Percentiles rank a stretch among this genome's conserved stretches.
phyloP scores from a whole-genome alignment of 129 eudicot genomes.

The Escallonia rubra region DNA sequence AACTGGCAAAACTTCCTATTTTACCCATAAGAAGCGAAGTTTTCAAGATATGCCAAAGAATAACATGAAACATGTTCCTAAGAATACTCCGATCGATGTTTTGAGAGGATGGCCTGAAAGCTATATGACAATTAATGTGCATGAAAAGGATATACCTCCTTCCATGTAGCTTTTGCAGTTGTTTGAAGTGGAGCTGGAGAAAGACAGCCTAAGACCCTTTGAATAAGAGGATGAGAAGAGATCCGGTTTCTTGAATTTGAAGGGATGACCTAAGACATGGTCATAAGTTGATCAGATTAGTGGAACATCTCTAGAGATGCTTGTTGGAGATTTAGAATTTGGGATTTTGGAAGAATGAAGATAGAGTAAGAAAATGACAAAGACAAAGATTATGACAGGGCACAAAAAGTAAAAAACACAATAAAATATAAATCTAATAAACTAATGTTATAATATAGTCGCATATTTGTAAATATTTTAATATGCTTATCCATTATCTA shows the following conservation, averaged over 20 bases:
- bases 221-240: neutral
- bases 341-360: too few relatives aligned
- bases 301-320: too few relatives aligned
- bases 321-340: too few relatives aligned
- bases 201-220: neutral
- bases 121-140: neutral
- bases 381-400: too few relatives aligned
- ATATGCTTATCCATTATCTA: too few relatives aligned
- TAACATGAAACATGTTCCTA: neutral
- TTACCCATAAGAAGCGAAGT: neutral
- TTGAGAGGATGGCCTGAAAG: neutral
- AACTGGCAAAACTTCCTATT: neutral
- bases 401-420: too few relatives aligned
- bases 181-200: slow-evolving; percentile 22
- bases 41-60: neutral
- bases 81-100: neutral
- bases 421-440: too few relatives aligned
- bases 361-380: too few relatives aligned
- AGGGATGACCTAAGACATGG: slow-evolving; percentile 5
- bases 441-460: too few relatives aligned
- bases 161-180: slow-evolving; percentile 9
- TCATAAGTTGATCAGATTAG: too few relatives aligned
- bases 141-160: slow-evolving; percentile 27
- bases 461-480: too few relatives aligned
- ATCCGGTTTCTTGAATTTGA: slow-evolving; percentile 13